Evolutionary conservation across 768 basidiomycete genomes (phyloP), one percentile per base, ranked within the genome.

Genomic region (Amyloporia xantha): DNA sequence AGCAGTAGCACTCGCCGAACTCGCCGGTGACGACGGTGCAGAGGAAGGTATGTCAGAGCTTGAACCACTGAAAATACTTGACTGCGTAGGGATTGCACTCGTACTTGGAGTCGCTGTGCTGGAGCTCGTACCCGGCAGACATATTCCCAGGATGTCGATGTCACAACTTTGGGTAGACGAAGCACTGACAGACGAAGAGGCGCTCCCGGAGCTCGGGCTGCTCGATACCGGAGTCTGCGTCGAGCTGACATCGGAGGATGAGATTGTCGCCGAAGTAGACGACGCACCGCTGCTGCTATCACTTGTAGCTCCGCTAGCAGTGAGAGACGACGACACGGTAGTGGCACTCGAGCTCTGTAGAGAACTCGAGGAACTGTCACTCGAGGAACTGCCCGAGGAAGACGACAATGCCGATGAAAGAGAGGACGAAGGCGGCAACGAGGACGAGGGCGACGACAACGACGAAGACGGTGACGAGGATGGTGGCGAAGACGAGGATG

Each of bases 1-100:
- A 5, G 25, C 21, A 45, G 44, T 23, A 20, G 51, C 9, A 33
- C 47, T 41, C n/a, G 52, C 33, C 49, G 57, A 53, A 44, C 10
- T 45, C 5, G 27, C n/a, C 10, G 44, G 6, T 5, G 26, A n/a
- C 30, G 44, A 23, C 26, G 44, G 26, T 6, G 11, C 41, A 43
- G 41, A 23, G 11, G 41, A 21, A 26, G 41, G 12, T 27, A 24
- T 12, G 11, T 11, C 10, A 43, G 5, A 11, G 25, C 20, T 26
- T 21, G 41, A 7, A 41, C n/a, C n/a, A 15, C n/a, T n/a, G n/a
- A n/a, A n/a, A n/a, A n/a, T n/a, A n/a, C n/a, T n/a, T n/a, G n/a
- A n/a, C n/a, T n/a, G n/a, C n/a, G n/a, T n/a, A n/a, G n/a, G n/a
- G n/a, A n/a, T n/a, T n/a, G n/a, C n/a, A n/a, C 23, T 38, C 20